These are phyloP conservation scores for Fusarium sarcochroum DNA, from an alignment of 2,329 filamentous ascomycete species.

Conservation along the genomic window DNA sequence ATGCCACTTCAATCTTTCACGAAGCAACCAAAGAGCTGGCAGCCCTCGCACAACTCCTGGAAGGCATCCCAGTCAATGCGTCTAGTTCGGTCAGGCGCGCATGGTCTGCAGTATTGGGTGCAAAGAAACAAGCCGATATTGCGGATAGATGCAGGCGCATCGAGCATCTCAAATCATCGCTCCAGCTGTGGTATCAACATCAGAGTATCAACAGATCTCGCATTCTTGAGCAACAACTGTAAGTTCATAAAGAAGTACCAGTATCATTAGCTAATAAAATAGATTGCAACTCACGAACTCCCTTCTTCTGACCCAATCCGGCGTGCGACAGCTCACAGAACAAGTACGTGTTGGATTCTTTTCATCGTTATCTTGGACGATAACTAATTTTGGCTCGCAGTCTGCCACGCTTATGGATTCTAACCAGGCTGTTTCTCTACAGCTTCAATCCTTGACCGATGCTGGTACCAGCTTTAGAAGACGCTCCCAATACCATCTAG, in stretches of 20 bases:
- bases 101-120: not conserved
- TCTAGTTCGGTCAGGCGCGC: not conserved
- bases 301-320: not conserved
- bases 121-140: not conserved
- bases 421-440: not conserved
- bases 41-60: not conserved
- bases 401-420: not conserved
- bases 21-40: not conserved
- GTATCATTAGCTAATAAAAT: not conserved
- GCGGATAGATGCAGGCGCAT: not conserved
- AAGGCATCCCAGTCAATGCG: not conserved
- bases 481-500: not conserved
- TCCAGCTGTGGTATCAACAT: slow-evolving; percentile 8
- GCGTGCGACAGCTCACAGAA: not conserved
- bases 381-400: not conserved
- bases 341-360: not conserved
- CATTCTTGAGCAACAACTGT: not conserved
- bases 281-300: not conserved
- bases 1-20: not conserved
- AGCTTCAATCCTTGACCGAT: not conserved
- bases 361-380: too few relatives aligned
- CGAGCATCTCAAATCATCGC: not conserved
- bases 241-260: not conserved
- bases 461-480: fast-evolving
- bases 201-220: not conserved